These are phyloP conservation scores for Corrigiola litoralis DNA, from an alignment of 179 eudicot genomes.

Conservation along the genomic window DNA sequence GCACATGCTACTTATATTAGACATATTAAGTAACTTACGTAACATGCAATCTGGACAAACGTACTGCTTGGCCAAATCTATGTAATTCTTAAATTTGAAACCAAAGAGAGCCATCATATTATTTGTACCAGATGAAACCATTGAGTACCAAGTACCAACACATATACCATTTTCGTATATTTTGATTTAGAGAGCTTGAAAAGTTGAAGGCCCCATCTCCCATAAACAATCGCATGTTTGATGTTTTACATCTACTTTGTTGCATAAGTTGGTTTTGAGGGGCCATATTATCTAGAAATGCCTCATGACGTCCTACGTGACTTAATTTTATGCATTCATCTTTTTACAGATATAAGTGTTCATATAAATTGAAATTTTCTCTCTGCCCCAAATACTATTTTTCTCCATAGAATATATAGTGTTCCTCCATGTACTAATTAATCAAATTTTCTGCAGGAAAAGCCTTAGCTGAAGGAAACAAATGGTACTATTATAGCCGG, in stretches of 20 bases:
- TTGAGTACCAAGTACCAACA: too few relatives aligned
- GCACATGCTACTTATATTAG: conserved; percentile 8
- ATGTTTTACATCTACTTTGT: neutral
- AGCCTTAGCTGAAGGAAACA: conserved; percentile 70
- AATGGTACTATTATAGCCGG: conserved; percentile 80
- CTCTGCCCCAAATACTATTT: too few relatives aligned
- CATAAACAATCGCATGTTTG: conserved; percentile 4
- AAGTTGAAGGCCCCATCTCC: conserved; percentile 17
- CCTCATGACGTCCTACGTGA: too few relatives aligned
- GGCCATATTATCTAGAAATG: conserved; percentile 1
- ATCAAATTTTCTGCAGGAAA: conserved; percentile 43
- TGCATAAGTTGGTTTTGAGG: neutral
- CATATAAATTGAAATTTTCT: too few relatives aligned
- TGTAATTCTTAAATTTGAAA: conserved; percentile 11
- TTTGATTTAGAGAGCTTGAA: conserved; percentile 7
- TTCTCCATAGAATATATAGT: too few relatives aligned
- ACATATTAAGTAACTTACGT: neutral
- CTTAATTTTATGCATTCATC: too few relatives aligned
- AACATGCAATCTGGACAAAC: conserved; percentile 12
- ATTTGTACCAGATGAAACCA: conserved; percentile 5
- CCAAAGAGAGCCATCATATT: conserved; percentile 19
- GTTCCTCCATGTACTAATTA: too few relatives aligned
- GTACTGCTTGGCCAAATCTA: neutral
- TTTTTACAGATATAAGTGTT: too few relatives aligned
- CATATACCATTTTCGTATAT: too few relatives aligned